Base-by-base conservation (phyloP, 306 rosid genomes). In the Quercus robur region DNA sequence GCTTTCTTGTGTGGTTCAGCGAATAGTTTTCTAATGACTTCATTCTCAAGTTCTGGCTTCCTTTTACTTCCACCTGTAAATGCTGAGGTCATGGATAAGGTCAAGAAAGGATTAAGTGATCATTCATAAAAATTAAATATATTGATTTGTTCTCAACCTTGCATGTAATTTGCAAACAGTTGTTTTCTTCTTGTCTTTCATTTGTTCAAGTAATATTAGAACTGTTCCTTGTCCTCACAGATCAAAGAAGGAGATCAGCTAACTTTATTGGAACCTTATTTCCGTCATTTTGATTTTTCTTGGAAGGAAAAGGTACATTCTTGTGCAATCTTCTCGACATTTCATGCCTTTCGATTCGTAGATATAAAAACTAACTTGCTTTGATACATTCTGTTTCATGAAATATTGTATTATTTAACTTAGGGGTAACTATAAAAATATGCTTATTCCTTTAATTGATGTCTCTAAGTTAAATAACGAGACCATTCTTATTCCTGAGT, bases 181-280 rank as follows among this genome's bases (percentile, higher is more conserved):
- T 28, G 55, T 31, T n/a, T 64, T 21, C 10, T 56, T 26, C 18
- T 56, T 55, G 54, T 19, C n/a, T 82, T 66, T 52, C 73, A 33
- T 77, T 81, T 61, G 41, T 75, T 58, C 44, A 75, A 81, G n/a
- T 75, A 59, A 73, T 78, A 61, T 77, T 77, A 19, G 49, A 61
- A 85, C 38, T 71, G 71, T 56, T 56, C 75, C 73, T 38, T 79
- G 55, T 31, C 75, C 75, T 80, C 80, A 54, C 94, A 95, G 94
- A 87, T 93, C 86, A 93, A 93, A 90, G 98, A 89, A 89, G 97
- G 98, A 83, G 98, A 95, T 84, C 97, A 89, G 81, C 78, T 95
- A 73, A 86, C 92, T 9, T 23, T 95, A 70, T 78, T 91, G 71
- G 96, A 93, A 54, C 99, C 99, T 18, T 85, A 64, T 82, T 88